phyloP scores from a whole-genome alignment of 1,284 basidiomycete genomes.

The Puccinia horiana region DNA sequence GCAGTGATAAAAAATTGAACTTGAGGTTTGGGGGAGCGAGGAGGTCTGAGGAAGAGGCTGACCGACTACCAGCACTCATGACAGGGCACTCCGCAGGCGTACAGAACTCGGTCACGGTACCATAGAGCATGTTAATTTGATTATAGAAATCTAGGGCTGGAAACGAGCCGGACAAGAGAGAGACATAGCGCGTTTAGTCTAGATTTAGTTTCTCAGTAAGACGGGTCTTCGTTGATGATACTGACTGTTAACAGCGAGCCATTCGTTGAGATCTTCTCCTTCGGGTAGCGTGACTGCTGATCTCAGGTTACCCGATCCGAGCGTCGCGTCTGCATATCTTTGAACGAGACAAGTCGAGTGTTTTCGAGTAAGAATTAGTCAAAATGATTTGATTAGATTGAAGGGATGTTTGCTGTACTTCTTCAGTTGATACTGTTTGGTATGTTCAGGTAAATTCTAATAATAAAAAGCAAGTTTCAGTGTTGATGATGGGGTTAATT shows the following conservation, averaged over 20 bases:
- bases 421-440: constrained; percentile 44
- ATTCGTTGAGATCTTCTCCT: constrained; percentile 91
- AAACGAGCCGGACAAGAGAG: background rate
- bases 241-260: constrained; percentile 93
- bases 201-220: background rate
- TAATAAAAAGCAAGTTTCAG: background rate
- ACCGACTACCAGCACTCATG: constrained; percentile 98
- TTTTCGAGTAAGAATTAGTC: too few species aligned
- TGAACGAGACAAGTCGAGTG: background rate
- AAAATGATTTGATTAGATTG: too few species aligned
- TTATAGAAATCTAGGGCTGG: constrained; percentile 93
- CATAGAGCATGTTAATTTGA: constrained; percentile 92
- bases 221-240: background rate
- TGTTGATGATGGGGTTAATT: background rate
- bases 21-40: background rate
- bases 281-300: constrained; percentile 87
- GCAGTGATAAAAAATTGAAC: background rate
- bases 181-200: background rate
- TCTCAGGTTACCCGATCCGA: constrained; percentile 81
- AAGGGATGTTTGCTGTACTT: constrained; percentile 13
- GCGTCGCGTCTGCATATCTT: constrained; percentile 50
- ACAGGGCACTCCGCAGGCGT: constrained; percentile 89
- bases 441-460: constrained; percentile 47
- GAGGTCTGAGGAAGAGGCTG: background rate
- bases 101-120: constrained; percentile 94